Evolutionary conservation across 2,329 filamentous ascomycete genomes (phyloP), one percentile per base, ranked within the genome.

Genomic region (Pezicula carpinea): DNA sequence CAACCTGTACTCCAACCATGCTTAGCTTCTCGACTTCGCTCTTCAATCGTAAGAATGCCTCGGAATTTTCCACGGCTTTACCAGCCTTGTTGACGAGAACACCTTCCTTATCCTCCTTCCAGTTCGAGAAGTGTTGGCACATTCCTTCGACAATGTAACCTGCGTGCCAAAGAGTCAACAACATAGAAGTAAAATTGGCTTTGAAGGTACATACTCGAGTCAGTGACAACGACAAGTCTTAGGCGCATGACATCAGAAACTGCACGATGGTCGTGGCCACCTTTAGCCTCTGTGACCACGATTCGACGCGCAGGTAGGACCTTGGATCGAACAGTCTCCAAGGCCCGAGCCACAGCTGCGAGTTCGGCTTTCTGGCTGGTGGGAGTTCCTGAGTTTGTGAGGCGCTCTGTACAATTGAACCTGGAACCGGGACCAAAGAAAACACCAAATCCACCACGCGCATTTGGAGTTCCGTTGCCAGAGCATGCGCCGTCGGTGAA

Each of bases 401-500:
- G 32, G 22, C n/a, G 29, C 32, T 47, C 44, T 10, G 39, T 17
- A 13, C 39, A 19, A 32, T 50, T 50, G 39, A 44, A 50, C 17
- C 21, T 47, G 3, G 44, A 50, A n/a, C 33, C 39, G 15, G 41
- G 35, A 23, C 41, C 46, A 15, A 48, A 50, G 39, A 43, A 50
- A 31, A 46, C 34, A 22, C 48, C 48, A 14, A 47, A 3, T 8
- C 48, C 39, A 36, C 33, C 48, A 34, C 31, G 33, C 3, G 48
- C 48, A 36, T 32, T 23, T 22, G 33, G 34, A 41, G 35, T 33
- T 19, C 48, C 48, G 23, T 47, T 47, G 5, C 36, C 35, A 39
- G 44, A 41, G 40, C 44, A 47, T 33, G 48, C 48, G 21, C 48
- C 48, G 29, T 47, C 44, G 8, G 44, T 47, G n/a, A 50, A 50